Base-by-base conservation (phyloP, 2,329 filamentous ascomycete genomes). In the Cryphonectria radicalis region DNA sequence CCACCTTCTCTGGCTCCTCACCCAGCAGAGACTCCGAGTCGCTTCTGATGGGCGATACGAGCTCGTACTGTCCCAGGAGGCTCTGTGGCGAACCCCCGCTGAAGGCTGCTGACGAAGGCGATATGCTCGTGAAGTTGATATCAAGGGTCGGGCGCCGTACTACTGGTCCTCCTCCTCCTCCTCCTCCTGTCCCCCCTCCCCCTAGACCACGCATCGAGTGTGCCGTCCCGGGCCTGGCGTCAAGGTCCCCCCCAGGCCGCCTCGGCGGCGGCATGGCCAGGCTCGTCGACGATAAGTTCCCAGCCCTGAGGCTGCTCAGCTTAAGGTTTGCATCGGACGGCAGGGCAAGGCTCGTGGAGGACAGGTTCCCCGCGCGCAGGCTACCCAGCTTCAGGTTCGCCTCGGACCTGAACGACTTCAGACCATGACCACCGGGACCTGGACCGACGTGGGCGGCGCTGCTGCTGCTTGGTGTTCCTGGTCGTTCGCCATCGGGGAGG, bases 21-120 rank as follows among this genome's bases (percentile, higher is more conserved):
- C 76, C 77, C 64, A 80, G 76, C n/a, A 77, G 74, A 13, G 78
- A 78, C n/a, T 74, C 68, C 17, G 73, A 70, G 57, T 78, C 76
- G 55, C 72, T 72, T 1, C 75, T 70, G 6, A 73, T 74, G 10
- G 65, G 75, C 46, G 70, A 76, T 55, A 50, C 80, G 57, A 83
- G 79, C 66, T 84, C 79, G 57, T 81, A 81, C n/a, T 81, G 79
- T n/a, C 78, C 80, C 13, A 85, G 76, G 0, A 82, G 81, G 17
- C 81, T 84, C 71, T 77, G 83, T 1, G 79, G 77, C 5, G 76
- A 50, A 25, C 68, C 68, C 55, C 76, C 74, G 11, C 78, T 77
- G 17, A 74, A 77, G n/a, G n/a, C 4, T 22, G 19, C 53, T 17
- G 74, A 76, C 10, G 74, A 77, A 22, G 76, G 72, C 66, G 75